A percentile compares a stretch with the other conserved stretches of the same genome.
phyloP scores from a whole-genome alignment of 2,329 filamentous ascomycete species.

The Beauveria sp. region DNA sequence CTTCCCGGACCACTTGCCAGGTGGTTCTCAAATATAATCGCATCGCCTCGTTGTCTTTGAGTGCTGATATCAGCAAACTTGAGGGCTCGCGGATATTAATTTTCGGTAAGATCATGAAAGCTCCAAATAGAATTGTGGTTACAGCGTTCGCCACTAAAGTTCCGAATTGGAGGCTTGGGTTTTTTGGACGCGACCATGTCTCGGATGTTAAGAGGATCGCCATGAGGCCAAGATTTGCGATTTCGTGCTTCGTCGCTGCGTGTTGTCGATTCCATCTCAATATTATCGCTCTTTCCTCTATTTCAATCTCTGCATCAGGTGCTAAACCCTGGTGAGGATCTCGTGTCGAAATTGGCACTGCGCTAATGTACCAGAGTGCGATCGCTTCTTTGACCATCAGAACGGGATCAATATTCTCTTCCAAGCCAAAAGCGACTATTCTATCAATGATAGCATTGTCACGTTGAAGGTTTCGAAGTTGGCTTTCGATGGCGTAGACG shows the following conservation, averaged over 20 bases:
- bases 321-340: slow-evolving; percentile 14
- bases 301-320: slow-evolving; percentile 4
- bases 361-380: slow-evolving; percentile 16
- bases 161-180: not conserved
- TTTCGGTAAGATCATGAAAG: too few relatives aligned
- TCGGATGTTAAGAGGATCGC: slow-evolving; percentile 18
- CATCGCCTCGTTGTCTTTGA: too few relatives aligned
- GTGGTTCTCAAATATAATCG: too few relatives aligned
- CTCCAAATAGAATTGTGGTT: too few relatives aligned
- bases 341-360: slow-evolving; percentile 11
- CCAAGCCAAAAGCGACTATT: too few relatives aligned
- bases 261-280: slow-evolving; percentile 13
- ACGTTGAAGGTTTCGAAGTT: too few relatives aligned
- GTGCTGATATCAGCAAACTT: too few relatives aligned
- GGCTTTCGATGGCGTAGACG: too few relatives aligned
- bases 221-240: slow-evolving; percentile 19
- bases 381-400: slow-evolving; percentile 10
- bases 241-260: slow-evolving; percentile 10
- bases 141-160: not conserved
- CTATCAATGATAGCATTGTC: too few relatives aligned
- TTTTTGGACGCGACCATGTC: not conserved
- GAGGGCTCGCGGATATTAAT: too few relatives aligned
- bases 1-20: too few relatives aligned
- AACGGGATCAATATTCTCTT: too few relatives aligned
- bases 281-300: not conserved